phyloP scores from a whole-genome alignment of 768 basidiomycete genomes.

The Phlegmacium glaucopus region DNA sequence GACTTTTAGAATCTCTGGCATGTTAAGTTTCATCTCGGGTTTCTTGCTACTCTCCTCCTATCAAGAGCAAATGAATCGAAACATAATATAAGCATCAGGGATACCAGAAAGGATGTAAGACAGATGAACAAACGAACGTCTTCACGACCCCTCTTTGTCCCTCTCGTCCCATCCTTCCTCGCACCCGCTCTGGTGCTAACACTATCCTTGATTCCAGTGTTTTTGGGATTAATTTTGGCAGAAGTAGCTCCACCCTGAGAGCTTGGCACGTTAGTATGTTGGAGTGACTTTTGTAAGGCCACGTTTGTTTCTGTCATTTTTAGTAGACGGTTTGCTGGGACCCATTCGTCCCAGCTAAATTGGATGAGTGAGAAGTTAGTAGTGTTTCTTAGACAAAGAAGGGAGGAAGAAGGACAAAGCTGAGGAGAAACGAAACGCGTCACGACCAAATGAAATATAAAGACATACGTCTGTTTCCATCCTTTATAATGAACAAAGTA shows the following conservation, averaged over 20 bases:
- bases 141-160: slow-evolving; percentile 71
- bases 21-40: slow-evolving; percentile 85
- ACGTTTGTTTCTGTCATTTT: slow-evolving; percentile 84
- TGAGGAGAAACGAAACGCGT: background rate
- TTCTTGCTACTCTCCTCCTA: slow-evolving; percentile 76
- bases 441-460: background rate
- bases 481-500: slow-evolving; percentile 99
- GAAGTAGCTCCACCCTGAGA: slow-evolving; percentile 19
- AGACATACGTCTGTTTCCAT: slow-evolving; percentile 94
- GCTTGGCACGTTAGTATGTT: slow-evolving; percentile 23
- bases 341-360: slow-evolving; percentile 96
- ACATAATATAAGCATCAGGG: slow-evolving; percentile 1
- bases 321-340: slow-evolving; percentile 73
- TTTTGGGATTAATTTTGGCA: slow-evolving; percentile 19
- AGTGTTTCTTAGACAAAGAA: background rate
- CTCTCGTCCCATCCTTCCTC: slow-evolving; percentile 61
- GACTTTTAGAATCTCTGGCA: slow-evolving; percentile 88
- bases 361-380: background rate
- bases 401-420: background rate
- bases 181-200: slow-evolving; percentile 28
- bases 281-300: slow-evolving; percentile 69
- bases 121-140: slow-evolving; percentile 44
- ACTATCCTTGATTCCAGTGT: slow-evolving; percentile 21
- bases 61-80: slow-evolving; percentile 1
- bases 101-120: background rate